phyloP scores from a whole-genome alignment of 2,329 filamentous ascomycete genomes.

The Trichothecium sympodiale region DNA sequence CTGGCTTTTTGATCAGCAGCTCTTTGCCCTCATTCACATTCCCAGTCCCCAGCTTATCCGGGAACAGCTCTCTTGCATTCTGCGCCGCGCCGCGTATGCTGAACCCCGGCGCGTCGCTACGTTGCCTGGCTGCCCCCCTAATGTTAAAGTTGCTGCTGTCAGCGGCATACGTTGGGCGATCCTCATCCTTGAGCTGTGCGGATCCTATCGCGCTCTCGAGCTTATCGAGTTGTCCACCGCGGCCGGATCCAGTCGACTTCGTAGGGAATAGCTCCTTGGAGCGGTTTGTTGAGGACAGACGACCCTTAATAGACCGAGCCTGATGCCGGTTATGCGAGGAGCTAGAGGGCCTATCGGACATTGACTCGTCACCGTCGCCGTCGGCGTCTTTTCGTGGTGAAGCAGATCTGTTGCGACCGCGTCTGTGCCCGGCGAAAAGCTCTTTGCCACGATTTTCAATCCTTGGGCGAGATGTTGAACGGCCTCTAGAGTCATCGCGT shows the following conservation, averaged over 20 bases:
- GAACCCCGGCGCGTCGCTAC: slow-evolving; percentile 37
- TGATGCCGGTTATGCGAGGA: slow-evolving; percentile 20
- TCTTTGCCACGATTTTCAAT: slow-evolving; percentile 43
- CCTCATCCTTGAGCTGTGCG: slow-evolving; percentile 22
- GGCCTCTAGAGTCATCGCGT: slow-evolving; percentile 14
- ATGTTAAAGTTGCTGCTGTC: slow-evolving; percentile 43
- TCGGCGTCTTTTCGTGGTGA: slow-evolving; percentile 36
- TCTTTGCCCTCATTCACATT: slow-evolving; percentile 57
- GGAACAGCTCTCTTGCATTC: slow-evolving; percentile 62
- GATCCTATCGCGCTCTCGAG: slow-evolving; percentile 27
- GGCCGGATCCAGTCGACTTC: slow-evolving; percentile 12
- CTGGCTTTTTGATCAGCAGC: slow-evolving; percentile 41
- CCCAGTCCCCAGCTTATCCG: slow-evolving; percentile 33
- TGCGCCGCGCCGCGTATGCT: slow-evolving; percentile 51
- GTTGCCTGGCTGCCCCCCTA: slow-evolving; percentile 42
- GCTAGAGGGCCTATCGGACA: slow-evolving; percentile 13
- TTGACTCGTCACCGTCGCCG: slow-evolving; percentile 25
- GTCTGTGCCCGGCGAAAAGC: slow-evolving; percentile 41
- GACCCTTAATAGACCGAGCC: slow-evolving; percentile 22
- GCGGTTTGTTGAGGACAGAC: slow-evolving; percentile 18
- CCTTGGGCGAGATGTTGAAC: slow-evolving; percentile 9
- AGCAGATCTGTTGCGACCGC: slow-evolving; percentile 35
- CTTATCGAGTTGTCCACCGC: slow-evolving; percentile 22
- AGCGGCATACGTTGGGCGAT: slow-evolving; percentile 47
- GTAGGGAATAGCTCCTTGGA: slow-evolving; percentile 28